phyloP scores from a whole-genome alignment of 805 yeast genomes.

The Debaryomyces maramus region DNA sequence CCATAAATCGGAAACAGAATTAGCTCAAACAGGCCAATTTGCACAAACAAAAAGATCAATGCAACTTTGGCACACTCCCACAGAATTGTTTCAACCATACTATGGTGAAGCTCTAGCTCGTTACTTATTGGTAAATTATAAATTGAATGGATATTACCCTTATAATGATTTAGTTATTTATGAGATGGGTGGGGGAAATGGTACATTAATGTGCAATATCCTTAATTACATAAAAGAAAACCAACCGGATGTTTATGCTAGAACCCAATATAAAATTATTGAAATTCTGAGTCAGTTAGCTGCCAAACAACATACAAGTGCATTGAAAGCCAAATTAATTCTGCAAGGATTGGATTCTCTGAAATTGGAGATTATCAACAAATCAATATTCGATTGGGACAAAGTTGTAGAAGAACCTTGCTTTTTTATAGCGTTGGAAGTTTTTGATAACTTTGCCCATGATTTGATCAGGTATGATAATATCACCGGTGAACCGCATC shows the following conservation, averaged over 20 bases:
- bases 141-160: slow-evolving; percentile 62
- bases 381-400: slow-evolving; percentile 77
- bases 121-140: slow-evolving; percentile 70
- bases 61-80: slow-evolving; percentile 89
- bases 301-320: slow-evolving; percentile 48
- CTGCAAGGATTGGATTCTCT: slow-evolving; percentile 49
- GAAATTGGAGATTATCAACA: slow-evolving; percentile 65
- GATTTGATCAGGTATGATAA: slow-evolving; percentile 78
- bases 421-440: slow-evolving; percentile 77
- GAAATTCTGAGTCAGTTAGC: slow-evolving; percentile 70
- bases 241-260: slow-evolving; percentile 72
- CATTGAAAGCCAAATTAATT: slow-evolving; percentile 32
- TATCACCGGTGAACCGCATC: slow-evolving; percentile 62
- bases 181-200: slow-evolving; percentile 91
- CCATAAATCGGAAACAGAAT: slow-evolving; percentile 23
- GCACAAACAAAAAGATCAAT: slow-evolving; percentile 38
- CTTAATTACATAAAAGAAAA: slow-evolving; percentile 59
- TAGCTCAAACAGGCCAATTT: slow-evolving; percentile 14
- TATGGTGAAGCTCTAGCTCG: slow-evolving; percentile 87
- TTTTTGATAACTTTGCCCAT: slow-evolving; percentile 81
- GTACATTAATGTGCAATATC: slow-evolving; percentile 77
- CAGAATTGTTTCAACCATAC: slow-evolving; percentile 79
- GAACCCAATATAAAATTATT: slow-evolving; percentile 68
- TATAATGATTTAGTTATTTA: slow-evolving; percentile 71
- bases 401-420: slow-evolving; percentile 61